Evolutionary conservation across 148 eudicot species (phyloP).

Genomic region (Cornus suecica): DNA sequence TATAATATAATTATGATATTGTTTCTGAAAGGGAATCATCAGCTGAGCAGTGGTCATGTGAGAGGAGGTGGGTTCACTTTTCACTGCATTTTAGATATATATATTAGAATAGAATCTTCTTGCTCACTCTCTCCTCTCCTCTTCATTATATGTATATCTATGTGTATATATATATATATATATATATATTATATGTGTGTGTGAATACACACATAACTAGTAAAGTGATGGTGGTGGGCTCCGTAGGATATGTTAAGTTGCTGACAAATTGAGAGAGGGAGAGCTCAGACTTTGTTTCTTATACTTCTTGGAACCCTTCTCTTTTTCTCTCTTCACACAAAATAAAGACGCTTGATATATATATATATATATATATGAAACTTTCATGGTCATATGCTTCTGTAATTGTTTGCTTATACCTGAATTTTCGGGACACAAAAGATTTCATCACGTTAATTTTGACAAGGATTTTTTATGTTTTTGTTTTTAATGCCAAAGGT

Average conservation of each 20-base stretch:
- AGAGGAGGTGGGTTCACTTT: conserved; percentile 31
- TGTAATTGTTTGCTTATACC: too few relatives aligned
- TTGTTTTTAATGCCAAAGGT: too few relatives aligned
- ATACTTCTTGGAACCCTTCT: neutral
- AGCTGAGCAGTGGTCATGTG: conserved; percentile 45
- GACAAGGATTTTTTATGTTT: too few relatives aligned
- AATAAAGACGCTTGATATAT: too few relatives aligned
- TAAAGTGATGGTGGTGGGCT: conserved; percentile 11
- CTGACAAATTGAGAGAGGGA: conserved; percentile 4
- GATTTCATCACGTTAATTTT: too few relatives aligned
- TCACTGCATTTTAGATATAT: conserved; percentile 30
- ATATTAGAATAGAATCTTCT: conserved; percentile 64
- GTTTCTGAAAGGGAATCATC: conserved; percentile 14
- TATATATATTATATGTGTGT: neutral
- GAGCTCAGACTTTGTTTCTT: conserved; percentile 12
- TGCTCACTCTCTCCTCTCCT: conserved; percentile 26
- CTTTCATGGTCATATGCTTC: too few relatives aligned
- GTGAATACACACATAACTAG: neutral
- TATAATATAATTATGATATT: conserved; percentile 14
- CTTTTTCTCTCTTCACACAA: too few relatives aligned
- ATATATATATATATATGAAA: too few relatives aligned
- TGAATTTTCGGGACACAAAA: too few relatives aligned
- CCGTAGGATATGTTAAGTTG: conserved; percentile 2
- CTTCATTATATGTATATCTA: too few relatives aligned
- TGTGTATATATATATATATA: conserved; percentile 13